A percentile compares a stretch with the other conserved stretches of the same genome.
These are phyloP conservation scores for Monosporascus sp. DNA, from an alignment of 2,329 filamentous ascomycete species.

Conservation along the genomic window DNA sequence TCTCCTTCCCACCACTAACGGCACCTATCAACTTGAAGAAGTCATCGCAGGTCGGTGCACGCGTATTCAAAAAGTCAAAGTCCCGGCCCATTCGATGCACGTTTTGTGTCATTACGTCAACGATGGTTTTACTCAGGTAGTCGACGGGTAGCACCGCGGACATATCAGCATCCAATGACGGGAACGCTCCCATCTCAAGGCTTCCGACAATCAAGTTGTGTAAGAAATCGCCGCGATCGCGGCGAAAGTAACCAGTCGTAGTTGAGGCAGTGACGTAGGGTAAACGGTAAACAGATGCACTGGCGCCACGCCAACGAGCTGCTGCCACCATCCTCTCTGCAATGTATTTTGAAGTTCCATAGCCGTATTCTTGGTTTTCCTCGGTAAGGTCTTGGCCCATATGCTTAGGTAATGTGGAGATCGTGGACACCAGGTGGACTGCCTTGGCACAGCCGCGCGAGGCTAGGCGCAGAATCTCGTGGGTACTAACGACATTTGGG, in stretches of 20 bases:
- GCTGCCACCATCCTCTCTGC: constrained; percentile 20
- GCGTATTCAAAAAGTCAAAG: constrained; percentile 21
- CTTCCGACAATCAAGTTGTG: constrained; percentile 21
- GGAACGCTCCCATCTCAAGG: constrained; percentile 22
- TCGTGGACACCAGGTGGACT: constrained; percentile 23
- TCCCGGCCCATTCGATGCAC: constrained; percentile 15
- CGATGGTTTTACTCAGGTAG: constrained; percentile 21
- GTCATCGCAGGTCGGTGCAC: constrained; percentile 15
- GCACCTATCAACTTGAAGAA: constrained; percentile 18
- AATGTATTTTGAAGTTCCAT: constrained; percentile 21
- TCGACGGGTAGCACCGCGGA: constrained; percentile 22
- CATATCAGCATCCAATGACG: constrained; percentile 19
- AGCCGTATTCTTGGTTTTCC: constrained; percentile 21
- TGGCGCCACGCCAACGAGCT: constrained; percentile 22
- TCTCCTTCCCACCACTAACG: constrained; percentile 9
- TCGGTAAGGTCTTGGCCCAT: constrained; percentile 17
- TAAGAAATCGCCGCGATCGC: constrained; percentile 23
- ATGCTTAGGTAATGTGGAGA: constrained; percentile 22
- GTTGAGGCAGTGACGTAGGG: constrained; percentile 23
- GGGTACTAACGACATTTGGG: constrained; percentile 24
- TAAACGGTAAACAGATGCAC: constrained; percentile 19
- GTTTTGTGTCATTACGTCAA: constrained; percentile 17
- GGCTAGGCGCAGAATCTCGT: constrained; percentile 24
- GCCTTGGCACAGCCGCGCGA: constrained; percentile 19
- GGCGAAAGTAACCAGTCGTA: constrained; percentile 20